These are phyloP conservation scores for Aspergillus tanneri DNA, from an alignment of 2,329 filamentous ascomycete genomes.

Conservation along the genomic window DNA sequence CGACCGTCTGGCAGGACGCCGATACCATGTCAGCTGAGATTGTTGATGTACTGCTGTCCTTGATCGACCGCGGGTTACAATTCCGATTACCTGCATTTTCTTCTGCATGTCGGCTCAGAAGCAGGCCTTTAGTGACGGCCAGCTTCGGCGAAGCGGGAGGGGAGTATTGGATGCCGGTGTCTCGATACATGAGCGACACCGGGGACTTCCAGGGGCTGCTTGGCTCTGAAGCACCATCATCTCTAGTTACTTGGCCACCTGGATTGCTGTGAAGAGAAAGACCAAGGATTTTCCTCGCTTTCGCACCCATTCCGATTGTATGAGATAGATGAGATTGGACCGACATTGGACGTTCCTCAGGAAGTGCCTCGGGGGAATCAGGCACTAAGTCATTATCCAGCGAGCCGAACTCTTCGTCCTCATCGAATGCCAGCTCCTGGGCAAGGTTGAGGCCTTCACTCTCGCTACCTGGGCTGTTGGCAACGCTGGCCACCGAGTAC, in stretches of 20 bases:
- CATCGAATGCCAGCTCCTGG: conserved; percentile 85
- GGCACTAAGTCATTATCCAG: conserved; percentile 71
- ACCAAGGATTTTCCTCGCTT: conserved; percentile 48
- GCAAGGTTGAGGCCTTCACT: conserved; percentile 73
- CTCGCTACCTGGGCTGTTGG: conserved; percentile 55
- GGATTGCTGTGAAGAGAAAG: conserved; percentile 38
- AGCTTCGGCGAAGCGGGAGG: conserved; percentile 70
- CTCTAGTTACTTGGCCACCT: conserved; percentile 24
- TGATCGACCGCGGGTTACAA: no score
- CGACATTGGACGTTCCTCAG: conserved; percentile 45
- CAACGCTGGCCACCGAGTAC: conserved; percentile 67
- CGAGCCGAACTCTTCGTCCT: conserved; percentile 64
- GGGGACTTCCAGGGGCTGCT: conserved; percentile 53
- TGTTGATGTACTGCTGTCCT: conserved; percentile 34
- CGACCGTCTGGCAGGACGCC: conserved; percentile 45
- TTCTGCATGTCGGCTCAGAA: conserved; percentile 3
- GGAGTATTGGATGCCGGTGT: conserved; percentile 78
- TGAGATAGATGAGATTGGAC: conserved; percentile 40
- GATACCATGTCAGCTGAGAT: conserved; percentile 40
- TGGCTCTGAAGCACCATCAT: conserved; percentile 25
- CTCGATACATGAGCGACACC: conserved; percentile 59
- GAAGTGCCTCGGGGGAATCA: conserved; percentile 45
- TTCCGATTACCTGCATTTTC: background rate
- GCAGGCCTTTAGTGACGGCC: conserved; percentile 14
- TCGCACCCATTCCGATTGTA: conserved; percentile 36